Base-by-base conservation (phyloP, 495 filamentous ascomycete species). In the Talaromyces stipitatus region DNA sequence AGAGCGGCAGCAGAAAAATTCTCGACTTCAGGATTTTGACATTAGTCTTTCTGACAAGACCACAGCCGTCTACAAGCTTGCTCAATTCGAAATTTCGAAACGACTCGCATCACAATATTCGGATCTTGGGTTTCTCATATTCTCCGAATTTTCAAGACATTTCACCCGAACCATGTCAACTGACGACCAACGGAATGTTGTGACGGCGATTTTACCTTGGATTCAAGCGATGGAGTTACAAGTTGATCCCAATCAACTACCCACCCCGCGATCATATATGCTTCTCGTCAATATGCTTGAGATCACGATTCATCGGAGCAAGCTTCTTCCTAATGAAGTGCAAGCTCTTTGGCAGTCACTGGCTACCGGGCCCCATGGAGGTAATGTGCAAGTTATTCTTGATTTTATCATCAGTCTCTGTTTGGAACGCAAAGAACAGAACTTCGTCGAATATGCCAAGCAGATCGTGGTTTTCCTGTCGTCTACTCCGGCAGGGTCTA, bases 11-110 rank as follows among this genome's bases (percentile, higher is more conserved):
- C 85, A 87, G 64, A 88, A 87, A 62, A 91, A 79, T 62, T 96
- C 92, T 4, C 90, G 92, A 62, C 83, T 97, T 29, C 91, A 96
- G 64, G 95, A 97, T 67, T 95, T 96, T 50, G 95, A 98, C 63
- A 96, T 98, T 62, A 96, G 92, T 67, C 92, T 98, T 45, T 92
- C 94, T 1, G 95, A 98, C 72, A 96, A 96, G 72, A 98, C 94
- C 0, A 96, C 92, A 57, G 94, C 94, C 1, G 92, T 98, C 2
- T 97, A 97, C 70, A 97, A 97, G 70, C 80, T 92, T 16, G 94
- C 94, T 3, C 95, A 97, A 62, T 97, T 97, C 60, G 94, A 97
- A 63, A 92, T 92, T 8, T 97, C 95, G 0, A 91, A 91, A 61
- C 74, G 90, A 46, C 78, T 97, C n/a, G 86, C 94, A 3, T 88